Conservation (phyloP, 1,284 basidiomycete genomes). For the Acaromyces ingoldii region DNA sequence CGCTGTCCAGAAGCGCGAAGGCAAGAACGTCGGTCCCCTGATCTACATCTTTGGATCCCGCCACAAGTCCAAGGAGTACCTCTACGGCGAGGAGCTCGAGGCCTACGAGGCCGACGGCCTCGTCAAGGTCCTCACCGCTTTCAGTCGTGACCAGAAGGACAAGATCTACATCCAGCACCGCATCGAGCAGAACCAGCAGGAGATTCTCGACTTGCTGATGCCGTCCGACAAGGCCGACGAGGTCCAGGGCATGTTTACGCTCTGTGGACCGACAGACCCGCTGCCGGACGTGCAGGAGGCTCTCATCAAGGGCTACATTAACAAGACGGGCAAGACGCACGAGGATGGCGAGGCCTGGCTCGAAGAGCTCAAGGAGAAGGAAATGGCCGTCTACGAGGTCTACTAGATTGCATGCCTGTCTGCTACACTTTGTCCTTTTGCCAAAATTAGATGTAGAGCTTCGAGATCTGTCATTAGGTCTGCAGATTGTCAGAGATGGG, state of each 20-base stretch:
- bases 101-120: slow-evolving; percentile 70
- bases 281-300: slow-evolving; percentile 95
- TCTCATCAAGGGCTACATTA: slow-evolving; percentile 69
- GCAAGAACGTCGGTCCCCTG: slow-evolving; percentile 76
- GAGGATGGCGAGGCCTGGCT: slow-evolving; percentile 74
- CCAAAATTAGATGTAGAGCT: too few species aligned
- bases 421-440: not conserved
- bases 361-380: slow-evolving; percentile 90
- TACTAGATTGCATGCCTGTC: slow-evolving; percentile 21
- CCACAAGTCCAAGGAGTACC: slow-evolving; percentile 86
- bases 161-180: slow-evolving; percentile 87
- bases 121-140: slow-evolving; percentile 84
- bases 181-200: slow-evolving; percentile 82
- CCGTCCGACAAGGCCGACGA: slow-evolving; percentile 21
- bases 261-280: slow-evolving; percentile 98
- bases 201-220: slow-evolving; percentile 59
- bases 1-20: slow-evolving; percentile 71
- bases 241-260: slow-evolving; percentile 68
- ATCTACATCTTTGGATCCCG: slow-evolving; percentile 99
- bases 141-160: slow-evolving; percentile 85
- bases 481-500: too few species aligned
- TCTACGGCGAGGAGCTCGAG: slow-evolving; percentile 82
- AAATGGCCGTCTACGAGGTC: slow-evolving; percentile 94
- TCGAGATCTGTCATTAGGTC: too few species aligned
- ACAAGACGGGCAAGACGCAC: slow-evolving; percentile 63